Percentiles rank a stretch among this genome's conserved stretches.
phyloP scores from a whole-genome alignment of 1,284 basidiomycete genomes.

The Ceratobasidium sp. region DNA sequence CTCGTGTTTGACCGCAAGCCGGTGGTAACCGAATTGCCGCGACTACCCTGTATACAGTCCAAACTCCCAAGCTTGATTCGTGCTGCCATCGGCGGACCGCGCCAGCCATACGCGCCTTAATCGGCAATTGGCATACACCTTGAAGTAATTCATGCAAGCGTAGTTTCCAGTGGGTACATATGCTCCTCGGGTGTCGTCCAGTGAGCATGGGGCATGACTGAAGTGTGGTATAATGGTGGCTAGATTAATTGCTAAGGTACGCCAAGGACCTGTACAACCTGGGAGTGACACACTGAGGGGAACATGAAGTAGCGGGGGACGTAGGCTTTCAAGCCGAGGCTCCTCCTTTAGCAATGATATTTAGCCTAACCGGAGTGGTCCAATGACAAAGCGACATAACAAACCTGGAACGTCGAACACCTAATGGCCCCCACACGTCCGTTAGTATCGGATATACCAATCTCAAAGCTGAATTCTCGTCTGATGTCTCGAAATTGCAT shows the following conservation, averaged over 20 bases:
- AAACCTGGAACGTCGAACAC: slow-evolving; percentile 83
- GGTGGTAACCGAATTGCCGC: background rate
- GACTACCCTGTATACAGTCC: slow-evolving; percentile 53
- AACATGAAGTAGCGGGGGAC: slow-evolving; percentile 69
- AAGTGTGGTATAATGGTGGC: slow-evolving; percentile 69
- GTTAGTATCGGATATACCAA: slow-evolving; percentile 71
- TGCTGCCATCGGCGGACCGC: slow-evolving; percentile 50
- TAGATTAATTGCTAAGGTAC: slow-evolving; percentile 67
- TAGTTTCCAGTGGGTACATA: slow-evolving; percentile 63
- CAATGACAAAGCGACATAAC: slow-evolving; percentile 42
- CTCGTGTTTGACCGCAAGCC: background rate
- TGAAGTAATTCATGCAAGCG: slow-evolving; percentile 71
- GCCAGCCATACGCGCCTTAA: slow-evolving; percentile 81
- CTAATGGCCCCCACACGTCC: slow-evolving; percentile 68
- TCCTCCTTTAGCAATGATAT: slow-evolving; percentile 55
- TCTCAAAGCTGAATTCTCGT: slow-evolving; percentile 74
- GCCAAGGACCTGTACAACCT: slow-evolving; percentile 67
- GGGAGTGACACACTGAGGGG: slow-evolving; percentile 67
- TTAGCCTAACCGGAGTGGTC: slow-evolving; percentile 14
- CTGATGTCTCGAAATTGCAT: slow-evolving; percentile 74
- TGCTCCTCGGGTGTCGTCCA: slow-evolving; percentile 40
- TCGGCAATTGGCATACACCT: slow-evolving; percentile 82
- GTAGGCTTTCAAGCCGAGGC: slow-evolving; percentile 58
- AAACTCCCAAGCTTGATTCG: slow-evolving; percentile 70
- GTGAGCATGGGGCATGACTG: slow-evolving; percentile 45